Base-by-base conservation (phyloP, 1,139 yeast genomes). In the Yamadazyma dendronema region DNA sequence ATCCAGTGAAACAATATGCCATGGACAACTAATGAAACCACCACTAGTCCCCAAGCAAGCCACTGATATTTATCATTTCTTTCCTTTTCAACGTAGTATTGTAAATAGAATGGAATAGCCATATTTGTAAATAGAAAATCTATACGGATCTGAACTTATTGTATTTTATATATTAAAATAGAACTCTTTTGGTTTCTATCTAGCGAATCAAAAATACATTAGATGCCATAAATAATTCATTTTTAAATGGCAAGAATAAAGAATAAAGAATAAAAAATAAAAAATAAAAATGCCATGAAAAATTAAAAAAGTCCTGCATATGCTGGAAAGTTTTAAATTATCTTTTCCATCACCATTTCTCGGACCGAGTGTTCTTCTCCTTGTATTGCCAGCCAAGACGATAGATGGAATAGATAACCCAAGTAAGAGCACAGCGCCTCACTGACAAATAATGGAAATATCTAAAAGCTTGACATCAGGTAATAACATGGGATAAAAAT, bases 1-100 rank as follows among this genome's bases (percentile, higher is more conserved):
- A 68, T 50, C 72, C 74, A 69, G 37, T 65, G 60, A 48, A 71
- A 68, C 2, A 71, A 23, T 3, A 67, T 9, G 5, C 78, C 79
- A 53, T 72, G 72, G 4, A 58, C 13, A 0, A 56, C 40, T n/a
- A 72, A 50, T 1, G 57, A 39, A 2, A 52, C 13, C 3, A 69
- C 27, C 2, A 61, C 50, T 4, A 65, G 22, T 0, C 54, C 58
- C 39, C 62, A 62, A 5, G 61, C 50, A 15, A 66, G 43, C 71
- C 77, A 70, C 36, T 63, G 67, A 42, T 48, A 71, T 38, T 52
- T 56, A 33, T 44, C 49, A 42, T 63, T 71, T 40, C 77, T 52
- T 0, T 55, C 50, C 22, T 35, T 48, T 46, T 74, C 79, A 17
- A 61, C 66, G 40, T 44, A 56, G 46, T 53, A 70, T 34, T 54